Evolutionary conservation across 129 eudicot genomes (phyloP).

Genomic region (Kitagawia praeruptora): DNA sequence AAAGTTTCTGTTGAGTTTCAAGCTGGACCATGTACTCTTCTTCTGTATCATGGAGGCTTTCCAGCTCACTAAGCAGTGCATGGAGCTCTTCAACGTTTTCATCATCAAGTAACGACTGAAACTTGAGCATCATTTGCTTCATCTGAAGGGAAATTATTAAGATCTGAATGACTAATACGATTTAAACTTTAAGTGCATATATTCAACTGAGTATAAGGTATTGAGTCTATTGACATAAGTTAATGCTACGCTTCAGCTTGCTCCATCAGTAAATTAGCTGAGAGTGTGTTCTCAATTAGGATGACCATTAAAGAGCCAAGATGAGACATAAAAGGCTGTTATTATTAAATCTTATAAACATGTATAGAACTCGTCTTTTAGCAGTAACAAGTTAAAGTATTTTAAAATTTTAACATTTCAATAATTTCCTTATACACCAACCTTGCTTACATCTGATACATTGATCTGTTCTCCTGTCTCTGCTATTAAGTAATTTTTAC

Average conservation of each 20-base stretch:
- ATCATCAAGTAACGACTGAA: conserved; percentile 53
- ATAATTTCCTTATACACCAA: background rate
- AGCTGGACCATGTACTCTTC: conserved; percentile 75
- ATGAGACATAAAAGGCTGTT: background rate
- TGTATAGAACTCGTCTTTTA: background rate
- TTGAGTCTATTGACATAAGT: background rate
- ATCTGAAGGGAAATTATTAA: conserved; percentile 31
- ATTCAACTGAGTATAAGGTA: background rate
- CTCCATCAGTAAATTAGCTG: background rate
- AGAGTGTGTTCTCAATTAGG: background rate
- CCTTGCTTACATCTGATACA: background rate
- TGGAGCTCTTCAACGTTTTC: conserved; percentile 53
- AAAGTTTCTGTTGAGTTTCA: conserved; percentile 75
- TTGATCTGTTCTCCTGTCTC: background rate
- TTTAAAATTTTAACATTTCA: background rate
- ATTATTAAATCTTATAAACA: background rate
- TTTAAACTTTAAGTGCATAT: background rate
- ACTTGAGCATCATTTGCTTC: conserved; percentile 62
- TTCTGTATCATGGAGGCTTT: conserved; percentile 65
- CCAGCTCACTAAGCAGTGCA: conserved; percentile 46
- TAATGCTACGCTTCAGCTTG: background rate
- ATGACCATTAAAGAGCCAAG: background rate
- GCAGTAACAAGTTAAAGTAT: background rate
- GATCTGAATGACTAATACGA: background rate
- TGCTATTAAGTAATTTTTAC: background rate